Evolutionary conservation across 345 rosid genomes (phyloP), one percentile per base, ranked within the genome.

Genomic region (Schrenkiella parvula): DNA sequence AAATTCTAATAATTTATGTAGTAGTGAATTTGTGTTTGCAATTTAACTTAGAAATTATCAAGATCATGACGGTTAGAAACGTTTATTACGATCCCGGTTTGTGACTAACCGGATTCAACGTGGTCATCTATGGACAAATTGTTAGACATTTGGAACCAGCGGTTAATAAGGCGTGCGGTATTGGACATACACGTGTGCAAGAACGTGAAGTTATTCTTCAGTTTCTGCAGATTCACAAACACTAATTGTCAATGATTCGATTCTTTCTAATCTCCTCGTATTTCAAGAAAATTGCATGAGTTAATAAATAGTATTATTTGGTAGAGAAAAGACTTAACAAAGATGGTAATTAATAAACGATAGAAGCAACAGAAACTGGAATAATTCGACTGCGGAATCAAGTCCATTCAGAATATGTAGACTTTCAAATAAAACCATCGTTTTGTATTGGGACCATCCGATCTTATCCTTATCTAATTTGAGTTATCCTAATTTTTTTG

Each of bases 131-230:
- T 74, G 72, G 53, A 67, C 61, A 25, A 17, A 57, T 64, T 18
- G 7, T 50, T 26, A 47, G 22, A 31, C 67, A 50, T 39, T 19
- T 37, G 29, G 39, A 15, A 59, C 17, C 73, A n/a, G 63, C 68
- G 73, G 73, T 67, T 74, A 3, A 59, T 41, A 4, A 29, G 73
- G 73, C 78, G 78, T 51, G 15, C 44, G 32, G 67, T 59, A 42
- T 4, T 67, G 63, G 48, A 21, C 63, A 50, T 43, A 67, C 78
- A 74, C 73, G 73, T 74, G 73, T 66, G 67, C 47, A n/a, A 8
- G 68, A 74, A 74, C 78, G 78, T 74, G 78, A 67, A 48, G 37
- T 23, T 1, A 3, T 28, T 58, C 68, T 57, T 0, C 52, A 38
- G 11, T 58, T 38, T 23, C 35, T 28, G 38, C 43, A 57, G 66